Evolutionary conservation across 306 rosid genomes (phyloP).

Genomic region (Sicyos edulis): DNA sequence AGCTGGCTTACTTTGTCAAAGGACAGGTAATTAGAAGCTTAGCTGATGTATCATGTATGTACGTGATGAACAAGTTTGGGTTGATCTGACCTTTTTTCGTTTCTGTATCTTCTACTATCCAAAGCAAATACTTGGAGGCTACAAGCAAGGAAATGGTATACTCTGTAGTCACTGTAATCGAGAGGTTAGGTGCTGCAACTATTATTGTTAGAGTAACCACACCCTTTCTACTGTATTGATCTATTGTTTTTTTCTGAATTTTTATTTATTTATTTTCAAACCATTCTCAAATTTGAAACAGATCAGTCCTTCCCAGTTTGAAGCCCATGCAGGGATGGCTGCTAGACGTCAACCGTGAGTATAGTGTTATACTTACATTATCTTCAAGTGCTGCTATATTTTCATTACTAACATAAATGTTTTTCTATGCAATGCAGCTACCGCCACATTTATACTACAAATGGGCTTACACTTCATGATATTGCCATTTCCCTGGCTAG

Average conservation of each 20-base stretch:
- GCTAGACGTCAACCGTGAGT: constrained; percentile 99
- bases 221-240: constrained; percentile 2
- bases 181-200: constrained; percentile 50
- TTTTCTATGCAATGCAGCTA: constrained; percentile 51
- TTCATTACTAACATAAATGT: constrained; percentile 21
- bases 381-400: constrained; percentile 12
- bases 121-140: constrained; percentile 83
- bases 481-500: constrained; percentile 89
- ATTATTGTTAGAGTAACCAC: not conserved
- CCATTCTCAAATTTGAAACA: constrained; percentile 32
- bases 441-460: constrained; percentile 91
- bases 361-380: not conserved
- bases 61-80: constrained; percentile 6
- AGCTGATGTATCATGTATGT: not conserved
- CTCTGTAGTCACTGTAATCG: constrained; percentile 72
- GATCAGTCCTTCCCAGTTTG: constrained; percentile 99
- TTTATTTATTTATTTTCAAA: not conserved
- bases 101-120: not conserved
- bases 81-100: constrained; percentile 12
- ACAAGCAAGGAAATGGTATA: constrained; percentile 90
- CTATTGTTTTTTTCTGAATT: not conserved
- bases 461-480: constrained; percentile 93
- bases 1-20: constrained; percentile 87
- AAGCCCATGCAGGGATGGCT: constrained; percentile 99
- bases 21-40: constrained; percentile 57